Percentiles rank a stretch among this genome's conserved stretches.
phyloP scores from a whole-genome alignment of 352 stramenopile species.

The Globisporangium paddicum region DNA sequence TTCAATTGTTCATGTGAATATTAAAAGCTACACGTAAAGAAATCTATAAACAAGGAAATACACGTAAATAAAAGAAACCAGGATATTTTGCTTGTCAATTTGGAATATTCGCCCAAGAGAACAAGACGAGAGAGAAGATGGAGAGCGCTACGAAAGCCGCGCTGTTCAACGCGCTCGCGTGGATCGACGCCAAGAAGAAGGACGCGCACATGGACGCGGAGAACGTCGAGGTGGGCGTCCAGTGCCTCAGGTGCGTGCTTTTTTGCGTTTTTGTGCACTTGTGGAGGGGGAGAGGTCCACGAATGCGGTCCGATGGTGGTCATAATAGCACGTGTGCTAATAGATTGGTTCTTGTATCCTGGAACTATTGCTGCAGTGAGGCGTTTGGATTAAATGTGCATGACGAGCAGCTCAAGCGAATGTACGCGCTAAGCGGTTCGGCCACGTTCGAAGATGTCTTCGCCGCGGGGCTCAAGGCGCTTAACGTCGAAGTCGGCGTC shows the following conservation, averaged over 20 bases:
- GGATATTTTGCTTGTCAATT: conserved; percentile 2
- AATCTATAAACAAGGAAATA: too few species aligned
- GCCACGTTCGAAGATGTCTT: conserved; percentile 69
- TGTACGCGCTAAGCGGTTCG: conserved; percentile 36
- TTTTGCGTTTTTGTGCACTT: too few species aligned
- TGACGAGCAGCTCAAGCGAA: conserved; percentile 46
- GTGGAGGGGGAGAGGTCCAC: too few species aligned
- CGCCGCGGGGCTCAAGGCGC: conserved; percentile 51
- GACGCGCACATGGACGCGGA: conserved; percentile 44
- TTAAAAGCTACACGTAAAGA: too few species aligned
- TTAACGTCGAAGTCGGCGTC: conserved; percentile 44
- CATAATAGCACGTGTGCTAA: conserved; percentile 1
- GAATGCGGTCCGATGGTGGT: not conserved
- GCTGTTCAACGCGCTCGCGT: conserved; percentile 75
- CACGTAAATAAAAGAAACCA: too few species aligned
- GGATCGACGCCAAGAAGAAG: conserved; percentile 63
- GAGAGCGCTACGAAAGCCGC: conserved; percentile 32
- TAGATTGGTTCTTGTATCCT: not conserved
- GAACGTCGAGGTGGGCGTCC: conserved; percentile 61
- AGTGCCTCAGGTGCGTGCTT: conserved; percentile 53
- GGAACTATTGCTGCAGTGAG: conserved; percentile 31
- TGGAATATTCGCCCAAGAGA: conserved; percentile 13
- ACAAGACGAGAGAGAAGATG: conserved; percentile 8
- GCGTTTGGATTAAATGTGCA: conserved; percentile 64
- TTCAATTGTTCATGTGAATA: too few species aligned